Evolutionary conservation across 345 rosid genomes (phyloP).

Genomic region (Citrus hindsii): DNA sequence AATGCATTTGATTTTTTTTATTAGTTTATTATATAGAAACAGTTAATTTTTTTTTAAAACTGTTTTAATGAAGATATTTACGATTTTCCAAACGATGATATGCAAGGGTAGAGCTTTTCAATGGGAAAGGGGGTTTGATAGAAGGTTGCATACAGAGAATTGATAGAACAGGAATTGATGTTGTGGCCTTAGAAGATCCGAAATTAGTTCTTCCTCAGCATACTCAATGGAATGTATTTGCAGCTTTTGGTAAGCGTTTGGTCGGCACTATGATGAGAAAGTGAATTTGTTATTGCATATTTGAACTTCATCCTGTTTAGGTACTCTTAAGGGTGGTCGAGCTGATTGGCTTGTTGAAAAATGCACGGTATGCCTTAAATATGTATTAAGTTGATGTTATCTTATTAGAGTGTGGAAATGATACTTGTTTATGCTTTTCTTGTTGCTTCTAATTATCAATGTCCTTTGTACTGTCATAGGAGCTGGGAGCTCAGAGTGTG

Average conservation of each 20-base stretch:
- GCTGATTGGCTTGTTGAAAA: conserved; percentile 97
- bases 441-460: conserved; percentile 3
- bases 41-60: too few relatives aligned
- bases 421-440: neutral
- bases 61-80: neutral
- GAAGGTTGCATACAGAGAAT: conserved; percentile 60
- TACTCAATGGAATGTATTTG: conserved; percentile 73
- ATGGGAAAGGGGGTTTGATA: conserved; percentile 81
- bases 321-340: conserved; percentile 88
- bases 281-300: neutral
- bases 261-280: neutral
- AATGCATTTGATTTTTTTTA: neutral
- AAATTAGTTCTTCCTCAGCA: conserved; percentile 44
- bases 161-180: conserved; percentile 60
- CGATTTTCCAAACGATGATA: conserved; percentile 3
- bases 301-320: conserved; percentile 31
- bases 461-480: conserved; percentile 34
- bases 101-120: conserved; percentile 89
- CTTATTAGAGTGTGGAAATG: neutral
- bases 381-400: neutral
- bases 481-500: conserved; percentile 81
- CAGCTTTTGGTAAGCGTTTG: conserved; percentile 76
- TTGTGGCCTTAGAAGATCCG: conserved; percentile 63
- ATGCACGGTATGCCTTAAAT: conserved; percentile 64
- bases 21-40: neutral